A percentile compares a stretch with the other conserved stretches of the same genome.
Conservation (phyloP, 176 grass and related monocot species). For the Carex kokanica region DNA sequence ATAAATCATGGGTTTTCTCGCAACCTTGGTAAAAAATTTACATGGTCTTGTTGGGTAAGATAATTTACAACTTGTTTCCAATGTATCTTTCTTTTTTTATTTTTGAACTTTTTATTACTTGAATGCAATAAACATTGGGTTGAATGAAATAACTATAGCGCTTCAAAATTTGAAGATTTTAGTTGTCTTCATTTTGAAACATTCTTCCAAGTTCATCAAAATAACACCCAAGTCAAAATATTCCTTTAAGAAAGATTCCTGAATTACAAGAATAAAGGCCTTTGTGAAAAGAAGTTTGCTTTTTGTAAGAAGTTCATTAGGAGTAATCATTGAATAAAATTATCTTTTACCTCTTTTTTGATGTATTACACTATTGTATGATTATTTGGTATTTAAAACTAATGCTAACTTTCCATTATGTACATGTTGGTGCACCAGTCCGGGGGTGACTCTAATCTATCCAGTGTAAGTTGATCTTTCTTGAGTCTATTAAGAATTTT, state of each 20-base stretch:
- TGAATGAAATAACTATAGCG: neutral
- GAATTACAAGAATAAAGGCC: neutral
- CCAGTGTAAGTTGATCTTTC: conserved; percentile 70
- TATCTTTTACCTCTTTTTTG: neutral
- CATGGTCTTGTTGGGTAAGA: conserved; percentile 81
- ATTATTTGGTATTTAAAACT: conserved; percentile 3
- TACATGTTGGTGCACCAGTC: conserved; percentile 33
- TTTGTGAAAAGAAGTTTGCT: neutral
- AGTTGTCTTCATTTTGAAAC: neutral
- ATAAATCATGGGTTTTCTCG: conserved; percentile 67
- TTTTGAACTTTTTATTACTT: neutral
- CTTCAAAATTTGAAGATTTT: neutral
- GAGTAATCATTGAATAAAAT: neutral
- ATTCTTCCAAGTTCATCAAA: neutral
- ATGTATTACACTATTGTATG: neutral
- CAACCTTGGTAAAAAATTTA: conserved; percentile 56
- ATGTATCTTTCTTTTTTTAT: neutral
- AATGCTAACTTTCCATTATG: conserved; percentile 10
- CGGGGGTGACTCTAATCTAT: conserved; percentile 80
- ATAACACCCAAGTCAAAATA: neutral
- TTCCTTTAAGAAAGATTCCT: neutral
- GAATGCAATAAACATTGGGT: neutral
- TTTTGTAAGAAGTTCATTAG: neutral
- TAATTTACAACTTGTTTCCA: neutral
- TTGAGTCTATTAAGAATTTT: neutral